Evolutionary conservation across 2,329 filamentous ascomycete genomes (phyloP).

Genomic region (Mycogone perniciosa): DNA sequence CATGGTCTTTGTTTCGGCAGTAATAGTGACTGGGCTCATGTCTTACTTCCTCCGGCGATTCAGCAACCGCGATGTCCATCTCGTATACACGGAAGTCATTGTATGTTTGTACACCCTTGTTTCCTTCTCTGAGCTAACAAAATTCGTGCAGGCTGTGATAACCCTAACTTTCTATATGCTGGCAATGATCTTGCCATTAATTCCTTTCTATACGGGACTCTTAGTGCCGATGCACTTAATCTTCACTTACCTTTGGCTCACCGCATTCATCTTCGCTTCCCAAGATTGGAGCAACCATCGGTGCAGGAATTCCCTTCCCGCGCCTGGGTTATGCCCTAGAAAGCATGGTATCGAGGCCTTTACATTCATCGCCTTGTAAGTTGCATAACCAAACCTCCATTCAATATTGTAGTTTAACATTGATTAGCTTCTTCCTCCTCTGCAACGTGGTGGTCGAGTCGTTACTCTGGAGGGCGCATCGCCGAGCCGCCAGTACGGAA

Average conservation of each 20-base stretch:
- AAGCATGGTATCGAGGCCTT: conserved; percentile 20
- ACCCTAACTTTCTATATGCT: conserved; percentile 18
- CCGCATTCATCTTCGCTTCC: conserved; percentile 20
- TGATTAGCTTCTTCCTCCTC: conserved; percentile 15
- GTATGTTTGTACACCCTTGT: conserved; percentile 6
- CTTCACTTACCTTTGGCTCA: conserved; percentile 23
- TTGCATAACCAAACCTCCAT: neutral
- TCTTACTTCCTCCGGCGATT: conserved; percentile 2
- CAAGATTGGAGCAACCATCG: conserved; percentile 17
- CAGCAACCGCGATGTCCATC: conserved; percentile 12
- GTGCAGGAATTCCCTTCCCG: conserved; percentile 6
- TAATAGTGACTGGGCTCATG: conserved; percentile 3
- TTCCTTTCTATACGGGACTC: conserved; percentile 16
- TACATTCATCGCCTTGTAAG: conserved; percentile 21
- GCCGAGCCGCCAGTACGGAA: neutral
- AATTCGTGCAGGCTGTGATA: conserved; percentile 15
- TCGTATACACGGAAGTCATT: conserved; percentile 21
- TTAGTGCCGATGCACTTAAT: conserved; percentile 17
- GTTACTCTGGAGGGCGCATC: conserved; percentile 5
- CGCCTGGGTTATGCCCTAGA: conserved; percentile 9
- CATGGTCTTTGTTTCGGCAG: conserved; percentile 2
- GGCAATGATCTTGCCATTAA: conserved; percentile 14
- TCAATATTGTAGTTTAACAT: neutral
- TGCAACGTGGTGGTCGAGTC: conserved; percentile 14
- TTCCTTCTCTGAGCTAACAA: neutral